Evolutionary conservation across 2,329 filamentous ascomycete genomes (phyloP).

Genomic region (Cladosporium halotolerans): DNA sequence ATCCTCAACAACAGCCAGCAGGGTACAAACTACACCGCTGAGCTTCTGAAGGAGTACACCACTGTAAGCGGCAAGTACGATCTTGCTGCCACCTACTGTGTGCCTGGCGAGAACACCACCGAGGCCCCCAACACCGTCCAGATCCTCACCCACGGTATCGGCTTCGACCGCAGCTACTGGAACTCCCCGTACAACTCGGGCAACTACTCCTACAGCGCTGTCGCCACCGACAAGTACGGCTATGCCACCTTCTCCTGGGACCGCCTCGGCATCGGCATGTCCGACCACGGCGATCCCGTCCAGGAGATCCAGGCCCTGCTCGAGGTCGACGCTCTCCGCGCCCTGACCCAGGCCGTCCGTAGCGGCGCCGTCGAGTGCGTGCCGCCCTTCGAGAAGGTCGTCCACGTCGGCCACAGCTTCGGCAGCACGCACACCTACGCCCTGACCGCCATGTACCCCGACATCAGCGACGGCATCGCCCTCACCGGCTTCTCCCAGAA

Average conservation of each 20-base stretch:
- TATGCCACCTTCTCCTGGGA: conserved; percentile 58
- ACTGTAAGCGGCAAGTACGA: conserved; percentile 50
- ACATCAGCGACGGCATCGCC: conserved; percentile 51
- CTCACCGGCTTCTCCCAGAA: conserved; percentile 56
- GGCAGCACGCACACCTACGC: conserved; percentile 51
- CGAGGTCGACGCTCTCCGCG: conserved; percentile 53
- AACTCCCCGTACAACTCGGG: conserved; percentile 51
- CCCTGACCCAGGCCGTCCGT: conserved; percentile 48
- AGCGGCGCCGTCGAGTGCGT: conserved; percentile 40
- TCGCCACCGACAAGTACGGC: conserved; percentile 48
- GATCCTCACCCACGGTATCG: conserved; percentile 49
- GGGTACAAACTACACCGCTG: conserved; percentile 45
- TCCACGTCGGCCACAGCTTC: conserved; percentile 61
- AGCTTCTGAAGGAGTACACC: conserved; percentile 44
- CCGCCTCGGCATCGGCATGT: conserved; percentile 55
- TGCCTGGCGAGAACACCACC: conserved; percentile 32
- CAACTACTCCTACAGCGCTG: conserved; percentile 58
- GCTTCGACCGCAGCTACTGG: conserved; percentile 57
- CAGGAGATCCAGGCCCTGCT: conserved; percentile 53
- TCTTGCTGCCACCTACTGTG: conserved; percentile 57
- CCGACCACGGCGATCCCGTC: conserved; percentile 53
- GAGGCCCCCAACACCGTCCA: conserved; percentile 36
- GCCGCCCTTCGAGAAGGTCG: conserved; percentile 38
- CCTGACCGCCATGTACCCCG: conserved; percentile 47
- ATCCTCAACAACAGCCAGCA: conserved; percentile 45